Conservation (phyloP, 1,284 basidiomycete species). For the Neonothopanus nambi region DNA sequence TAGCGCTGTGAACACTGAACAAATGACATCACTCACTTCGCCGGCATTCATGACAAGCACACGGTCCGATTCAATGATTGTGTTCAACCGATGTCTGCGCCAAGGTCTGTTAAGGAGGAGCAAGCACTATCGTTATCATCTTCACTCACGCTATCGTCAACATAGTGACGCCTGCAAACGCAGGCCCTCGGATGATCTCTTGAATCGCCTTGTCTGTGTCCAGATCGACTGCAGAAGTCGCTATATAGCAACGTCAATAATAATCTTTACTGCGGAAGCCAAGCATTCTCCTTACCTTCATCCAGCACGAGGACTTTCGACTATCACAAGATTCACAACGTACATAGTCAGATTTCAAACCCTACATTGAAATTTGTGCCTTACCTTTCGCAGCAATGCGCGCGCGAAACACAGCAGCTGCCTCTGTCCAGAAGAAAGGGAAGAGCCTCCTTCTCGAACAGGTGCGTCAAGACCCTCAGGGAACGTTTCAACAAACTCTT, state of each 20-base stretch:
- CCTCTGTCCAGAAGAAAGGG: slow-evolving; percentile 83
- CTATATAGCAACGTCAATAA: slow-evolving; percentile 33
- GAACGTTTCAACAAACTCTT: slow-evolving; percentile 71
- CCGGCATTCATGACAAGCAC: slow-evolving; percentile 86
- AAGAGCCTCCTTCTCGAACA: slow-evolving; percentile 81
- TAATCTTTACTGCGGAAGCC: slow-evolving; percentile 5
- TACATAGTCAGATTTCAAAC: slow-evolving; percentile 3
- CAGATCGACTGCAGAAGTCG: slow-evolving; percentile 83
- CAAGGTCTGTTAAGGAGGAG: background rate
- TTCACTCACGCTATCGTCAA: slow-evolving; percentile 77
- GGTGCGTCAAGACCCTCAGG: slow-evolving; percentile 73
- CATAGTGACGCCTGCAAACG: slow-evolving; percentile 74
- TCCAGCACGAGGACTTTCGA: slow-evolving; percentile 89
- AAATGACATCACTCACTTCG: slow-evolving; percentile 38
- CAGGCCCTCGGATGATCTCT: slow-evolving; percentile 73
- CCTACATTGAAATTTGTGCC: slow-evolving; percentile 3
- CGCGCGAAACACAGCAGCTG: slow-evolving; percentile 85
- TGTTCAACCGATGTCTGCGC: slow-evolving; percentile 82
- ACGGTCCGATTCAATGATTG: slow-evolving; percentile 85
- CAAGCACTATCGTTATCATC: background rate
- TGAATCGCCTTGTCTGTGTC: slow-evolving; percentile 89
- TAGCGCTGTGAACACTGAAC: background rate
- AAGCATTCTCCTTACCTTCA: slow-evolving; percentile 56
- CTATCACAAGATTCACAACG: slow-evolving; percentile 30
- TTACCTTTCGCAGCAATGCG: slow-evolving; percentile 69